Percentiles rank a stretch among this genome's conserved stretches.
These are phyloP conservation scores for Fistulinella cinereoalba DNA, from an alignment of 1,284 basidiomycete species.

Conservation along the genomic window DNA sequence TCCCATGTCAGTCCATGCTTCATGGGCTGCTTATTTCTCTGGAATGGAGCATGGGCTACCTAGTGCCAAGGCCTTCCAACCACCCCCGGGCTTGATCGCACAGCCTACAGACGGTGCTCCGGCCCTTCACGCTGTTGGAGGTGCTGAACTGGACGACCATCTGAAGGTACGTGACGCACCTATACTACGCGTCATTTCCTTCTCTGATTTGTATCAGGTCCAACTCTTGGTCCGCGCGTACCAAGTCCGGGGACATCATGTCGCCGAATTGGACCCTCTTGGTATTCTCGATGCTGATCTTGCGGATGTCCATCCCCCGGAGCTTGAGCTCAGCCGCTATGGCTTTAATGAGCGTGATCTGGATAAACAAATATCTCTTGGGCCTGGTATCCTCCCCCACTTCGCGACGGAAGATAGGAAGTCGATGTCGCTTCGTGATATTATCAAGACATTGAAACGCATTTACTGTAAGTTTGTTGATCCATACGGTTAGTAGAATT, in stretches of 20 bases:
- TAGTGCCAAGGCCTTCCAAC: conserved; percentile 81
- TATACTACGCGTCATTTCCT: neutral
- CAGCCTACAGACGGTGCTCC: conserved; percentile 81
- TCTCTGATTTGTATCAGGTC: conserved; percentile 50
- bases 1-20: conserved; percentile 88
- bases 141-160: conserved; percentile 86
- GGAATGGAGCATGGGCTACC: conserved; percentile 89
- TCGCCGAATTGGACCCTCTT: conserved; percentile 94
- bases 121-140: conserved; percentile 67
- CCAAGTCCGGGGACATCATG: conserved; percentile 97
- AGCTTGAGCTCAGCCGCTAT: conserved; percentile 90
- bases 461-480: conserved; percentile 80
- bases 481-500: neutral
- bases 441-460: conserved; percentile 88
- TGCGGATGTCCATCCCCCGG: conserved; percentile 71
- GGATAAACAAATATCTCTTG: conserved; percentile 91
- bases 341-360: conserved; percentile 94
- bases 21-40: conserved; percentile 94
- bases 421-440: conserved; percentile 88
- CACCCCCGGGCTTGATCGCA: conserved; percentile 73
- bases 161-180: conserved; percentile 66
- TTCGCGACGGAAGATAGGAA: conserved; percentile 84
- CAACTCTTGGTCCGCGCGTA: conserved; percentile 97
- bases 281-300: conserved; percentile 91
- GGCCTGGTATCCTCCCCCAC: conserved; percentile 94